Base-by-base conservation (phyloP, 2,329 filamentous ascomycete genomes). In the Xylariaceae sp. region DNA sequence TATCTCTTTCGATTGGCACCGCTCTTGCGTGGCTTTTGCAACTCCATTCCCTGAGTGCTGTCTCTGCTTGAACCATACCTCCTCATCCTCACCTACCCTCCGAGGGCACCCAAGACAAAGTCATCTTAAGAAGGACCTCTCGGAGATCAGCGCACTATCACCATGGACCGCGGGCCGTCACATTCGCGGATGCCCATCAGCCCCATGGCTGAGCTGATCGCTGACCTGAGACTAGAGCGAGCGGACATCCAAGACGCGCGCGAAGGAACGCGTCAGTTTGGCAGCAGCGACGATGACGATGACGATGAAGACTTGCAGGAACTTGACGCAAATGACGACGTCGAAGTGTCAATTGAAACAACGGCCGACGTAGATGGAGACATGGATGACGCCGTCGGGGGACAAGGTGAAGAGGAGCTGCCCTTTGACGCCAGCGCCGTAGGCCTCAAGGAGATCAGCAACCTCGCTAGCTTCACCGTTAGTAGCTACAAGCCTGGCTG, bases 401-500 rank as follows among this genome's bases (percentile, higher is more conserved):
- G 72, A 30, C 69, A 70, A 18, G 62, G 61, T 11, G 68, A 73
- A n/a, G 70, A 70, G 15, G 62, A 61, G 15, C 56, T 63, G 5
- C 62, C 66, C 1, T 79, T 84, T 45, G 75, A 83, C 48, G 72
- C 82, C 12, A 70, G 75, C 15, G 75, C 75, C 15, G 64, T 77
- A 11, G 76, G 84, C 39, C 74, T 92, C 54, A 91, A 90, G 66
- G 89, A 94, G 65, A 92, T 94, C 65, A 89, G 86, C 60, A 90
- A 90, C 54, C 77, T 94, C 17, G 89, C 87, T 31, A 87, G 85
- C 56, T 92, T 90, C 75, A 91, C 87, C 11, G 88, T 92, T 58
- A 89, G 85, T 65, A 89, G 83, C 62, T 84, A 84, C 62, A 94
- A 94, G 69, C 87, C 87, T 1, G 88, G 88, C 36, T 90, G 86